A percentile compares a stretch with the other conserved stretches of the same genome.
Evolutionary conservation across 1,284 basidiomycete genomes (phyloP).

Genomic region (Irpex rosettiformis): DNA sequence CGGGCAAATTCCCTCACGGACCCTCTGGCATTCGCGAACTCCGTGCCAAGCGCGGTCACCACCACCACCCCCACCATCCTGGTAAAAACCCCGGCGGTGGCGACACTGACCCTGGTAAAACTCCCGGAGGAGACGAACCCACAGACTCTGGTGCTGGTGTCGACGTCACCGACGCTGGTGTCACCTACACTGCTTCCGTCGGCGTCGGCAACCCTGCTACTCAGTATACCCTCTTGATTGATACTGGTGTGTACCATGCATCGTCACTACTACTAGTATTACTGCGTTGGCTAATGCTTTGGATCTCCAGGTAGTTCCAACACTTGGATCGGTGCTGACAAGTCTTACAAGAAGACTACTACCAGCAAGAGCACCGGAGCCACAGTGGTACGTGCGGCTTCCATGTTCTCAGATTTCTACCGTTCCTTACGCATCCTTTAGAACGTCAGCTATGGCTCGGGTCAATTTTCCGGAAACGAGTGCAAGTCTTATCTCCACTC

Average conservation of each 20-base stretch:
- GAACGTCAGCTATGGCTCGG: constrained; percentile 48
- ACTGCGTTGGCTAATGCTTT: background rate
- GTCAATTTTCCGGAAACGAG: constrained; percentile 47
- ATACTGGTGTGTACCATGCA: constrained; percentile 38
- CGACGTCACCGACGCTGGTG: constrained; percentile 52
- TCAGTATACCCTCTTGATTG: constrained; percentile 52
- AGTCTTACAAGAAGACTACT: constrained; percentile 37
- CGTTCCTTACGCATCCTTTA: constrained; percentile 13
- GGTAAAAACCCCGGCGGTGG: constrained; percentile 17
- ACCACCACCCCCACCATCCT: constrained; percentile 27
- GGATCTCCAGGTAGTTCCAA: constrained; percentile 31
- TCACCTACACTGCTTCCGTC: constrained; percentile 50
- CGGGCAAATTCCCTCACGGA: constrained; percentile 49
- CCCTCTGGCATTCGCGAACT: constrained; percentile 33
- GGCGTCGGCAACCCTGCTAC: constrained; percentile 60
- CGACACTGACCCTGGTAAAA: constrained; percentile 17
- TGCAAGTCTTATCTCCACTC: constrained; percentile 40
- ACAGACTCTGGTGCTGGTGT: constrained; percentile 32
- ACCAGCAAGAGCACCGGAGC: constrained; percentile 42
- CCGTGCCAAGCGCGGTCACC: constrained; percentile 23
- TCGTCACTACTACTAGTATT: background rate
- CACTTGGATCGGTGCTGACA: constrained; percentile 53
- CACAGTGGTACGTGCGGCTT: constrained; percentile 32
- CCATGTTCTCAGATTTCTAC: background rate
- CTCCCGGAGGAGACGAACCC: constrained; percentile 6